Percentiles rank a stretch among this genome's conserved stretches.
Conservation (phyloP, 352 stramenopile genomes). For the Phytopythium ostracodes region DNA sequence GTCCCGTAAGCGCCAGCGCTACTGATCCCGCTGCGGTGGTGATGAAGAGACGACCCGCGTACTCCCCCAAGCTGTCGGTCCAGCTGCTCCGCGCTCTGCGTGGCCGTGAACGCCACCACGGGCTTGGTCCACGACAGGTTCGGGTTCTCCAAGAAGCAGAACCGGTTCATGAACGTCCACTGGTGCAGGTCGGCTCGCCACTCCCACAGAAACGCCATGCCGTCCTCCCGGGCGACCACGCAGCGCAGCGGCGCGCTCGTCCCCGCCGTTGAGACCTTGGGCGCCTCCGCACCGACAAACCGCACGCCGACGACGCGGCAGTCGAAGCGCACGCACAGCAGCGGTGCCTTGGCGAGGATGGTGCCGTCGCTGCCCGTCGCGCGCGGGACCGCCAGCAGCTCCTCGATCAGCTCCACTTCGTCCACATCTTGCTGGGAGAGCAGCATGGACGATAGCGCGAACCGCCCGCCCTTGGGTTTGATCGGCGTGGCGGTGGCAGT, state of each 20-base stretch:
- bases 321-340: constrained; percentile 75
- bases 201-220: constrained; percentile 81
- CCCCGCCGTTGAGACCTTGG: constrained; percentile 7
- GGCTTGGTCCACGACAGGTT: constrained; percentile 81
- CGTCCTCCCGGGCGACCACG: constrained; percentile 71
- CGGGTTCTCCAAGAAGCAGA: constrained; percentile 77
- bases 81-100: constrained; percentile 6
- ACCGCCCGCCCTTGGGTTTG: constrained; percentile 1
- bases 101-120: constrained; percentile 54
- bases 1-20: neutral
- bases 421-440: constrained; percentile 37
- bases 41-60: neutral
- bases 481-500: neutral
- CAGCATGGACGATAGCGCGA: constrained; percentile 2
- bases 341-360: constrained; percentile 57
- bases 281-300: constrained; percentile 17
- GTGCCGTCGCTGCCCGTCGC: constrained; percentile 53
- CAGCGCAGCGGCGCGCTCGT: constrained; percentile 42
- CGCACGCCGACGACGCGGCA: constrained; percentile 56
- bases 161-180: constrained; percentile 81
- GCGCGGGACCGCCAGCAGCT: constrained; percentile 53
- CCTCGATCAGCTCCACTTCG: constrained; percentile 64
- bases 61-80: neutral
- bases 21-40: neutral
- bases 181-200: constrained; percentile 73